phyloP scores from a whole-genome alignment of 2,329 filamentous ascomycete species.

The Neonectria punicea region DNA sequence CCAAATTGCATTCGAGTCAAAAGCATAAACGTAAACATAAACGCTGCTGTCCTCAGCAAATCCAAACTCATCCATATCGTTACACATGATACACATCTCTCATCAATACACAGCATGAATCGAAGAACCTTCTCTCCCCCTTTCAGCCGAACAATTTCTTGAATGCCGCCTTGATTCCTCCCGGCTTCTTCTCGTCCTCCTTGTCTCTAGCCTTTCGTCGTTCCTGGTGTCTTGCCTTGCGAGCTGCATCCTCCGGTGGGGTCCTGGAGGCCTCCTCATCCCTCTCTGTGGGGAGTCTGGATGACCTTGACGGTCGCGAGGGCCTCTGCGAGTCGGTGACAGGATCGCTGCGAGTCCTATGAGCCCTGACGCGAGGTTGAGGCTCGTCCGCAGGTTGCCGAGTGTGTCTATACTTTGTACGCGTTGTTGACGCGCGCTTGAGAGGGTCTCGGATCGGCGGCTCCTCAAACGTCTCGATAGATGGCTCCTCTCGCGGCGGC shows the following conservation, averaged over 20 bases:
- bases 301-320: slow-evolving; percentile 26
- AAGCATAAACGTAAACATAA: slow-evolving; percentile 20
- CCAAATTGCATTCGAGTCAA: slow-evolving; percentile 28
- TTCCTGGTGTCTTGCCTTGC: slow-evolving; percentile 48
- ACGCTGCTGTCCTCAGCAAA: slow-evolving; percentile 25
- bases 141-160: slow-evolving; percentile 45
- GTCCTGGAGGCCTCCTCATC: slow-evolving; percentile 35
- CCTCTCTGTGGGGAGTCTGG: slow-evolving; percentile 35
- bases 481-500: slow-evolving; percentile 32
- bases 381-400: slow-evolving; percentile 36
- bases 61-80: slow-evolving; percentile 33
- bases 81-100: slow-evolving; percentile 38
- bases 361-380: slow-evolving; percentile 36
- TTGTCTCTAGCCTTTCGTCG: slow-evolving; percentile 46
- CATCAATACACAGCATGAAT: slow-evolving; percentile 37
- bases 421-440: slow-evolving; percentile 44
- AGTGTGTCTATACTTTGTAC: slow-evolving; percentile 29
- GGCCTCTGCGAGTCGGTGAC: slow-evolving; percentile 19
- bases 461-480: slow-evolving; percentile 34
- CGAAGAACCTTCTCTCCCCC: slow-evolving; percentile 26
- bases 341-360: slow-evolving; percentile 29
- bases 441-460: slow-evolving; percentile 41
- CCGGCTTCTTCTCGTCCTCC: slow-evolving; percentile 46
- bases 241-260: slow-evolving; percentile 47
- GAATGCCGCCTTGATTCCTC: slow-evolving; percentile 45